Conservation (phyloP, 306 rosid species). For the Cucurbita maxima region DNA sequence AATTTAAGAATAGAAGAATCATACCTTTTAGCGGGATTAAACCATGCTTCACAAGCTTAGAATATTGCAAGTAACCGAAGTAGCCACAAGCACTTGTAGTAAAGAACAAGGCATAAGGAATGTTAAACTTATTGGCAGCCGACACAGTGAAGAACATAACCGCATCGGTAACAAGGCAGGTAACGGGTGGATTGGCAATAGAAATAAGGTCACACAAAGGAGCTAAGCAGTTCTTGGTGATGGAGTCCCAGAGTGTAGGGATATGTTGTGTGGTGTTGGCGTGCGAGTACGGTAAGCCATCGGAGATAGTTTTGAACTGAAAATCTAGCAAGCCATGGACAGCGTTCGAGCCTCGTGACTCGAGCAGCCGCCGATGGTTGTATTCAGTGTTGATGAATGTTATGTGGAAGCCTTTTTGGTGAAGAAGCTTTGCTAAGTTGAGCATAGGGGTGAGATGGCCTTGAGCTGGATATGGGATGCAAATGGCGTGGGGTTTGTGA, state of each 20-base stretch:
- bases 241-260: slow-evolving; percentile 22
- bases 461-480: not conserved
- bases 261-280: slow-evolving; percentile 31
- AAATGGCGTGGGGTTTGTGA: not conserved
- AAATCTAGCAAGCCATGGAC: not conserved
- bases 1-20: too few species aligned
- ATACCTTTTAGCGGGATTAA: slow-evolving; percentile 48
- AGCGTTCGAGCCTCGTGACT: not conserved
- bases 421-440: not conserved
- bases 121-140: slow-evolving; percentile 28
- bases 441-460: not conserved
- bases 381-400: not conserved
- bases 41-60: slow-evolving; percentile 15
- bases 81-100: slow-evolving; percentile 41
- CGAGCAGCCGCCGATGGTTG: not conserved
- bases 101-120: slow-evolving; percentile 39
- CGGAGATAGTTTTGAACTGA: slow-evolving; percentile 7
- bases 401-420: not conserved
- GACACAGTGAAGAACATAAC: slow-evolving; percentile 26
- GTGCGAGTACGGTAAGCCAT: slow-evolving; percentile 35
- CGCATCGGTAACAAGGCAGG: slow-evolving; percentile 35
- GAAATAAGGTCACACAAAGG: slow-evolving; percentile 29
- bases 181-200: slow-evolving; percentile 19
- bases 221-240: slow-evolving; percentile 9
- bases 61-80: slow-evolving; percentile 19